Evolutionary conservation across 2,329 filamentous ascomycete species (phyloP).

Genomic region (Colletotrichum sp.): DNA sequence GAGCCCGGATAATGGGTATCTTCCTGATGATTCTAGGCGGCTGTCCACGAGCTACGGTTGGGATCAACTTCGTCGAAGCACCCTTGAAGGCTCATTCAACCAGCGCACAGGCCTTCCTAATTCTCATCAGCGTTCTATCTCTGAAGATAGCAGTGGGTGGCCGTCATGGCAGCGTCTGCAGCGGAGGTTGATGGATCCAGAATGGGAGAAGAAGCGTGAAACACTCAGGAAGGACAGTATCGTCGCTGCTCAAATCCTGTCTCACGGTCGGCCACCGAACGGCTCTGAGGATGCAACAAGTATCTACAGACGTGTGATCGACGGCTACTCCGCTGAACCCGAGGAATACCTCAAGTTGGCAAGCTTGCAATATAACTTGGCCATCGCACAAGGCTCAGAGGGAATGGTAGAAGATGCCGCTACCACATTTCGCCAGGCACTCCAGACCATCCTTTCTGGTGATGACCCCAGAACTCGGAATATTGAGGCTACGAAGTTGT

Average conservation of each 20-base stretch:
- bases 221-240: neutral
- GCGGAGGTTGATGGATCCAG: neutral
- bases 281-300: neutral
- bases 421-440: neutral
- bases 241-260: neutral
- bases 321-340: neutral
- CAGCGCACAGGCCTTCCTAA: neutral
- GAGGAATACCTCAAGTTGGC: neutral
- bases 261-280: neutral
- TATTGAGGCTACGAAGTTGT: neutral
- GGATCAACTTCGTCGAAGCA: neutral
- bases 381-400: neutral
- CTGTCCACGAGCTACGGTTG: rapidly evolving
- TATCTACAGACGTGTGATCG: neutral
- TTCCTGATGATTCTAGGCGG: neutral
- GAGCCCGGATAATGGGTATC: neutral
- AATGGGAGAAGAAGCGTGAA: neutral
- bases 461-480: neutral
- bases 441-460: neutral
- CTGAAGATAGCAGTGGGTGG: neutral
- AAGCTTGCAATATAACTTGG: neutral
- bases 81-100: neutral
- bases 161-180: neutral
- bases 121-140: neutral
- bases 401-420: neutral